phyloP scores from a whole-genome alignment of 2,329 filamentous ascomycete genomes.

The Xylariales sp. region DNA sequence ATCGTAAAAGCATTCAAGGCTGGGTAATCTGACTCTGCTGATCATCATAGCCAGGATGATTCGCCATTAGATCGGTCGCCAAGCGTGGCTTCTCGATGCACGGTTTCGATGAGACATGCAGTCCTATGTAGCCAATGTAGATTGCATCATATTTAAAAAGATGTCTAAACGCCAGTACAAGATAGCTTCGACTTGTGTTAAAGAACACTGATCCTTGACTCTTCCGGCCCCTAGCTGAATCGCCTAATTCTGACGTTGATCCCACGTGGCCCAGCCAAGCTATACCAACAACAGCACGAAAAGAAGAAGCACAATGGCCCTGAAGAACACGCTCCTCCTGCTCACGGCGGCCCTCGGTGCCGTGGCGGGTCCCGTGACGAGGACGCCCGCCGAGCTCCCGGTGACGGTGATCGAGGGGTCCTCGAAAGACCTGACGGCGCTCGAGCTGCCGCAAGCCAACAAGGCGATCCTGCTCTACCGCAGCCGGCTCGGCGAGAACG shows the following conservation, averaged over 20 bases:
- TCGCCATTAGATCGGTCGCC: slow-evolving; percentile 12
- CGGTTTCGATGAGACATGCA: neutral
- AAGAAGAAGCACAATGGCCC: slow-evolving; percentile 20
- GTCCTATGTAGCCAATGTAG: neutral
- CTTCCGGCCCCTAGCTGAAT: neutral
- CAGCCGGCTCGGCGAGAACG: slow-evolving; percentile 30
- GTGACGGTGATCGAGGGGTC: slow-evolving; percentile 34
- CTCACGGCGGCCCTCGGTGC: slow-evolving; percentile 21
- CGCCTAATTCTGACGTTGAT: neutral
- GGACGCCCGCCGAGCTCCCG: slow-evolving; percentile 23
- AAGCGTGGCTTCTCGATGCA: slow-evolving; percentile 4
- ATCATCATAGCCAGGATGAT: slow-evolving; percentile 9
- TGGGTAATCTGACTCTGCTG: neutral
- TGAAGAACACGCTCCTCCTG: slow-evolving; percentile 28
- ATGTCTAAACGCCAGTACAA: neutral
- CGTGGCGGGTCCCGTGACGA: slow-evolving; percentile 22
- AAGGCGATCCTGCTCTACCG: slow-evolving; percentile 28
- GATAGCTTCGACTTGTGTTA: neutral
- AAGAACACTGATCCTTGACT: neutral
- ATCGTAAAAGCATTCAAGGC: neutral
- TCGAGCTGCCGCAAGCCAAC: slow-evolving; percentile 29
- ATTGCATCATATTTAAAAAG: neutral
- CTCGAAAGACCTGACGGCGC: slow-evolving; percentile 21
- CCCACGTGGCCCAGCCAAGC: too few relatives aligned
- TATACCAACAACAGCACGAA: neutral